Base-by-base conservation (phyloP, 345 rosid genomes). In the Eucalyptus brandiana region DNA sequence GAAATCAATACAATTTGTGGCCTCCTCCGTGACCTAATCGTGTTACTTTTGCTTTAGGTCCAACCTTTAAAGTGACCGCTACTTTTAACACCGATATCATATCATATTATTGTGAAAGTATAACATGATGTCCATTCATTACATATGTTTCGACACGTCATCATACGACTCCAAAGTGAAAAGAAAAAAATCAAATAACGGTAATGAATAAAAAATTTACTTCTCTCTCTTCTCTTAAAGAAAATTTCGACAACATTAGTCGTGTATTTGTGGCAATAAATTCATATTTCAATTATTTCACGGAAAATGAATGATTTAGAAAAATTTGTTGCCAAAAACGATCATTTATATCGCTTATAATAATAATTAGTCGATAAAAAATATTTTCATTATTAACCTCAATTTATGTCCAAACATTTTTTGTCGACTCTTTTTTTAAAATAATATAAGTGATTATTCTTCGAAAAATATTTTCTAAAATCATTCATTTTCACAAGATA, bases 221-320 rank as follows among this genome's bases (percentile, higher is more conserved):
- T 37, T 40, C 83, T 76, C 16, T 40, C 85, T 40, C 44, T 37
- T 19, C 28, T 11, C 15, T 21, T 76, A 76, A 76, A 76, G 47
- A 21, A 40, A 11, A 76, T 40, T 37, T 40, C 9, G 9, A 21
- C 3, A 40, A 21, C 13, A 12, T 21, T 10, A 19, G 16, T 40
- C 2, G 0, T 40, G 30, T 11, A 40, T 76, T 21, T 6, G 16
- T 12, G 7, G 9, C 85, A 40, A 12, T 21, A 76, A 40, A 12
- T 6, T 21, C 30, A 40, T 3, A 4, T 6, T 34, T 23, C 2
- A 3, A 18, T 18, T 72, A 4, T 72, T 72, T 72, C 0, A 0
- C 0, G 2, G 5, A 69, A 69, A 69, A 34, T 34, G 2, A 62
- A 62, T 30, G 14, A 62, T 14, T 30, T 30, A 1, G 5, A 30